Evolutionary conservation across 2,329 filamentous ascomycete species (phyloP).

Genomic region (Aspergillus awamori): DNA sequence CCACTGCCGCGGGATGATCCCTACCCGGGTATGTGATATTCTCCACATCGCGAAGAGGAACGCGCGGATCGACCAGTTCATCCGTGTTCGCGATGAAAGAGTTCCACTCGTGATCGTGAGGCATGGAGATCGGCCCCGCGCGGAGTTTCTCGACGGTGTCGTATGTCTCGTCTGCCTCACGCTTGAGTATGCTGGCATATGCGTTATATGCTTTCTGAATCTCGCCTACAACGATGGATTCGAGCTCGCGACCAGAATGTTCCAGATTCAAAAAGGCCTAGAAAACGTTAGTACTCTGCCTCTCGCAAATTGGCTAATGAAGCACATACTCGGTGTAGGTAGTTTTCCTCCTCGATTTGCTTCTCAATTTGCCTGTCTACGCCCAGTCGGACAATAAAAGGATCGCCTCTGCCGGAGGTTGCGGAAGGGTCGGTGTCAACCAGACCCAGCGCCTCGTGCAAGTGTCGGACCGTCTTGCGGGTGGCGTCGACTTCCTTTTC

Average conservation of each 20-base stretch:
- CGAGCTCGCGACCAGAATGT: slow-evolving; percentile 88
- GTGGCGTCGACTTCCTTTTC: slow-evolving; percentile 92
- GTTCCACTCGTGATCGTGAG: slow-evolving; percentile 90
- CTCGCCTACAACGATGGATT: slow-evolving; percentile 94
- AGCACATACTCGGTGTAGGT: slow-evolving; percentile 78
- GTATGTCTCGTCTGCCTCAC: slow-evolving; percentile 82
- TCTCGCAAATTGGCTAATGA: not conserved
- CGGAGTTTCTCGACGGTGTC: slow-evolving; percentile 78
- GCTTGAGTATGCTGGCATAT: slow-evolving; percentile 85
- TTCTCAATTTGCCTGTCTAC: slow-evolving; percentile 90
- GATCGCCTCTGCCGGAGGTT: slow-evolving; percentile 84
- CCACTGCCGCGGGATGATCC: slow-evolving; percentile 77
- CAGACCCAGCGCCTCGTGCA: slow-evolving; percentile 81
- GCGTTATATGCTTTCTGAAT: slow-evolving; percentile 98
- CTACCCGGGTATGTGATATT: slow-evolving; percentile 91
- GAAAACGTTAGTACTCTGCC: slow-evolving; percentile 24
- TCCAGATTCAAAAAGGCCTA: slow-evolving; percentile 94
- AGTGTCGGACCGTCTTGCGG: slow-evolving; percentile 71
- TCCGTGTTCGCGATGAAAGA: slow-evolving; percentile 78
- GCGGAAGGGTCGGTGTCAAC: slow-evolving; percentile 75
- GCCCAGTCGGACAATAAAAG: slow-evolving; percentile 80
- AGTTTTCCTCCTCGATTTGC: slow-evolving; percentile 96
- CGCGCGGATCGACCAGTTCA: slow-evolving; percentile 81
- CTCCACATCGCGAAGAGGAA: slow-evolving; percentile 75
- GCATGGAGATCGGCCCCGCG: slow-evolving; percentile 84